Percentiles rank a stretch among this genome's conserved stretches.
These are phyloP conservation scores for Teunomyces kruisii DNA, from an alignment of 805 yeast species.

Conservation along the genomic window DNA sequence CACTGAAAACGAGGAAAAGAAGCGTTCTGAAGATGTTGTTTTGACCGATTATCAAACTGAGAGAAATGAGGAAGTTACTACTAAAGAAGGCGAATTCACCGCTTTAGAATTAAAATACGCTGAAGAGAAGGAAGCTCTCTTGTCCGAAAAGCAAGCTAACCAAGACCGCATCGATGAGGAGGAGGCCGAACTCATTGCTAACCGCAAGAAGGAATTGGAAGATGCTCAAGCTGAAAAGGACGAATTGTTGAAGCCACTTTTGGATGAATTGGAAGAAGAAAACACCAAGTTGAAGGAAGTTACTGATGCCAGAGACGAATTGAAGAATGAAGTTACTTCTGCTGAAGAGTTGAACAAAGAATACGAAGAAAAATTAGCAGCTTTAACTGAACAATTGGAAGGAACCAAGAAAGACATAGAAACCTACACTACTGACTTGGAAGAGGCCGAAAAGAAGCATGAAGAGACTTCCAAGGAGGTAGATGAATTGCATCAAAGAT, in stretches of 20 bases:
- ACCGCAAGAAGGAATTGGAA: conserved; percentile 46
- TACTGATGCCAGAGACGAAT: conserved; percentile 48
- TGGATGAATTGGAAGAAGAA: conserved; percentile 53
- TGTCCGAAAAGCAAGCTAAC: conserved; percentile 47
- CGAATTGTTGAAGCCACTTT: conserved; percentile 52
- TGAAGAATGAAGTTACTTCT: conserved; percentile 42
- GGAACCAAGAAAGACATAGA: conserved; percentile 40
- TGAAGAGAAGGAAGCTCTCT: conserved; percentile 39
- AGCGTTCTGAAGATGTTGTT: conserved; percentile 28
- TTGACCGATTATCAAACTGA: conserved; percentile 28
- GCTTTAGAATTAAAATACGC: conserved; percentile 41
- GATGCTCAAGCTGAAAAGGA: conserved; percentile 54
- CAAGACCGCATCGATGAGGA: conserved; percentile 44
- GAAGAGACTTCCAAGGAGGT: conserved; percentile 40
- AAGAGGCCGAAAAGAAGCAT: conserved; percentile 34
- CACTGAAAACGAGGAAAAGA: conserved; percentile 30
- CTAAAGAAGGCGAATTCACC: conserved; percentile 26
- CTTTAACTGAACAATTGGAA: conserved; percentile 44
- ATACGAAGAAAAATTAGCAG: conserved; percentile 42
- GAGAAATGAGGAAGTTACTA: conserved; percentile 31
- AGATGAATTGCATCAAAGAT: conserved; percentile 28
- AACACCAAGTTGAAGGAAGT: conserved; percentile 49
- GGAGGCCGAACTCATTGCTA: conserved; percentile 44
- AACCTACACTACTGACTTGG: conserved; percentile 30
- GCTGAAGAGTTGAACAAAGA: conserved; percentile 48